Evolutionary conservation across 257 asterid genomes (phyloP), one percentile per base, ranked within the genome.

Genomic region (Mentha longifolia): DNA sequence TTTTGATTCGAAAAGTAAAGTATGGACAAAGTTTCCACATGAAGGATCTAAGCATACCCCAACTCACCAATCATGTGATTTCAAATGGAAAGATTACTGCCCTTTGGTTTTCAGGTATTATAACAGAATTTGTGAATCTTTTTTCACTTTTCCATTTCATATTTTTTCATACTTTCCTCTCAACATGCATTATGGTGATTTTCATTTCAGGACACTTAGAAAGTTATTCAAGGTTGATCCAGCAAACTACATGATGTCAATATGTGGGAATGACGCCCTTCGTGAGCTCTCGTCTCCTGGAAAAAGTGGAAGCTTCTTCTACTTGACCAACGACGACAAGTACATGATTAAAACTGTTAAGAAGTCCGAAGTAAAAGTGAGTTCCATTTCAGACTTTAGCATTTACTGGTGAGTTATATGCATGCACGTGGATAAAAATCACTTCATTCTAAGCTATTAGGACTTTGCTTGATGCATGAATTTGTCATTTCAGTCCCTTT

Each of bases 211-310:
- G 89, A 85, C 96, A 12, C 86, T 94, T 7, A 85, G 98, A 61
- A 89, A 86, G 65, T 47, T 94, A 59, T 91, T 94, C 61, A 85
- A 94, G 85, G 97, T 94, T 77, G 98, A 94, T 83, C 90, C 96
- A 55, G 96, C 92, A 39, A 96, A 91, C 80, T 94, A 94, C 89
- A 94, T 94, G 98, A 74, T 94, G 74, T 94, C 98, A 16, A 85
- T 94, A 69, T 91, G 98, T 25, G 98, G 98, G 33, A 84, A 84
- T 45, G 96, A 94, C 30, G 97, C 98, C 57, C 96, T 94, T 13
- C 83, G 98, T 22, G 97, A 94, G 89, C 96, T 94, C 69, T 94
- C 97, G 4, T 94, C 98, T 9, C 98, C 98, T 7, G 97, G 98
- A 35, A 94, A 94, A 78, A 94, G 98, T 63, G 98, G 98, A 37